A percentile compares a stretch with the other conserved stretches of the same genome.
Conservation (phyloP, 768 basidiomycete genomes). For the Tulasnella sp. region DNA sequence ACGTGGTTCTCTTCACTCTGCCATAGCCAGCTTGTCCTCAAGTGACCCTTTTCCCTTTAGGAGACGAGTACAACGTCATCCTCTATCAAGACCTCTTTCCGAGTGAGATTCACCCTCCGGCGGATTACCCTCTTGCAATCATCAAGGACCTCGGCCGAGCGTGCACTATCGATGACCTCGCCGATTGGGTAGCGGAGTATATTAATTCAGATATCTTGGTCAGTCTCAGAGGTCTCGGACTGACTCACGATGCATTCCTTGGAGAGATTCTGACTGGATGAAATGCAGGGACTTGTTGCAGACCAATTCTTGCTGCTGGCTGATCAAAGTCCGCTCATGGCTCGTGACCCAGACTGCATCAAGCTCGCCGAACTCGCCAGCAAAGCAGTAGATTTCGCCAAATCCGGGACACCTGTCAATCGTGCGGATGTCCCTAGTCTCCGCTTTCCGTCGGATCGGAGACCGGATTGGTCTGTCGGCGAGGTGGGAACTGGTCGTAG, state of each 20-base stretch:
- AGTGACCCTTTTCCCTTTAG: neutral
- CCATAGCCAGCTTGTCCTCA: neutral
- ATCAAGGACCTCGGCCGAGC: conserved; percentile 41
- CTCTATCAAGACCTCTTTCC: conserved; percentile 28
- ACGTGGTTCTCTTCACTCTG: neutral
- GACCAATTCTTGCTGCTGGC: conserved; percentile 43
- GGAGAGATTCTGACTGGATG: neutral
- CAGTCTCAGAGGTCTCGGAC: too few relatives aligned
- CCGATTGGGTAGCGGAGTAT: conserved; percentile 62
- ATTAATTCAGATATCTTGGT: conserved; percentile 59
- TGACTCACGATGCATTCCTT: conserved; percentile 32
- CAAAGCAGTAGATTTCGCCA: conserved; percentile 24
- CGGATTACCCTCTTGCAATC: conserved; percentile 42
- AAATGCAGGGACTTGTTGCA: conserved; percentile 6
- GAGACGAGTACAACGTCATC: conserved; percentile 48
- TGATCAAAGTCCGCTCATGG: conserved; percentile 50
- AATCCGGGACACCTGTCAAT: conserved; percentile 22
- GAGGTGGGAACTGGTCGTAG: neutral
- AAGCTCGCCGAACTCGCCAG: conserved; percentile 46
- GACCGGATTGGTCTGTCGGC: conserved; percentile 21
- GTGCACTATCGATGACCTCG: conserved; percentile 56
- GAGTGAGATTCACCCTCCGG: conserved; percentile 31
- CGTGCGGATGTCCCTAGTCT: conserved; percentile 4
- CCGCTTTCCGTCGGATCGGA: neutral
- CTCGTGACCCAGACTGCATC: conserved; percentile 43